phyloP scores from a whole-genome alignment of 2,329 filamentous ascomycete species.

The Pseudocercospora crystallina region DNA sequence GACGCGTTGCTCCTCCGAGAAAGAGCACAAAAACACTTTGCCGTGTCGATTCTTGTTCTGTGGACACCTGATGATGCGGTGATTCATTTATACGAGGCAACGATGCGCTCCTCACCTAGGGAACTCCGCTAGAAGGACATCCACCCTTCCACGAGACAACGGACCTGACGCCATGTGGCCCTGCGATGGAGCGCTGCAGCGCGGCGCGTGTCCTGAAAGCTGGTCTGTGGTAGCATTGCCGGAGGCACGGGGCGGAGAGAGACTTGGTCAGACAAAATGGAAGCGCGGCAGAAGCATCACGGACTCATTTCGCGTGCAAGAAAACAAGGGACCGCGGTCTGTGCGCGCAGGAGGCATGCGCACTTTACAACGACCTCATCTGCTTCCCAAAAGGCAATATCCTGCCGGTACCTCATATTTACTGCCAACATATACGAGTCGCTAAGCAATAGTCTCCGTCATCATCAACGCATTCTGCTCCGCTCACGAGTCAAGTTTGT shows the following conservation, averaged over 20 bases:
- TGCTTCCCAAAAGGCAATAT: not conserved
- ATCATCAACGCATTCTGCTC: not conserved
- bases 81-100: conserved; percentile 15
- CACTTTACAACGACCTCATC: conserved; percentile 9
- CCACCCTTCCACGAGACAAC: conserved; percentile 15
- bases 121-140: conserved; percentile 18
- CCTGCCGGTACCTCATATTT: no score
- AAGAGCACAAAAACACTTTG: no score
- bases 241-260: conserved; percentile 7
- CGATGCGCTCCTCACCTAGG: conserved; percentile 5
- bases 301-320: conserved; percentile 14
- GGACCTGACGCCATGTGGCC: conserved; percentile 17
- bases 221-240: conserved; percentile 10
- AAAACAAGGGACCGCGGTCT: not conserved
- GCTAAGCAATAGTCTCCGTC: not conserved
- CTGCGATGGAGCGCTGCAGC: conserved; percentile 2
- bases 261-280: conserved; percentile 4
- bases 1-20: no score
- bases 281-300: conserved; percentile 3
- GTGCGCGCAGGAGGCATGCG: not conserved
- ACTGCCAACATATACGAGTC: not conserved
- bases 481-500: not conserved
- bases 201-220: not conserved
- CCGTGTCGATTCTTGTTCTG: no score
- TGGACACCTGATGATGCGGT: conserved; percentile 1